These are phyloP conservation scores for Vigna nakashimae DNA, from an alignment of 306 rosid genomes.

Conservation along the genomic window DNA sequence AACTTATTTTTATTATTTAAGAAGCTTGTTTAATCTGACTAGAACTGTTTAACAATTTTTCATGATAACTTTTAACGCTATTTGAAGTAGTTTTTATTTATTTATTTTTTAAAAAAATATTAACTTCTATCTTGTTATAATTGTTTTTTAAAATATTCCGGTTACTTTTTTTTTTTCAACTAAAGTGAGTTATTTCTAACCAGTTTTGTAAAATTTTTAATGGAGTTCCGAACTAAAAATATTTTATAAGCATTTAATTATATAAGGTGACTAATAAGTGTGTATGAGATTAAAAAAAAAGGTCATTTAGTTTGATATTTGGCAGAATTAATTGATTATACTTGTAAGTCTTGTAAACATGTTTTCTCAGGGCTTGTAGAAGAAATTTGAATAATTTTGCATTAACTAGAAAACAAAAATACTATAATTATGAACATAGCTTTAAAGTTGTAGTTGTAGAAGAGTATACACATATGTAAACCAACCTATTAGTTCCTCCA, in stretches of 20 bases:
- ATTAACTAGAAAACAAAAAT: neutral
- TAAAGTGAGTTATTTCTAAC: no score
- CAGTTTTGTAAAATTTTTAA: neutral
- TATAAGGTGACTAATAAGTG: neutral
- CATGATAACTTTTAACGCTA: no score
- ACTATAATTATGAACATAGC: neutral
- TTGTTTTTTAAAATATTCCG: no score
- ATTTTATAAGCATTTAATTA: neutral
- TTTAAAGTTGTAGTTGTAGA: neutral
- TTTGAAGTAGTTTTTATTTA: no score
- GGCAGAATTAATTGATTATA: neutral
- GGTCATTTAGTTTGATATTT: neutral
- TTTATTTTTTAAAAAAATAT: no score
- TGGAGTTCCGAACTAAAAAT: neutral
- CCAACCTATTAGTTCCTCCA: neutral
- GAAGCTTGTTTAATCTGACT: no score
- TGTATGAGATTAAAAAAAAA: neutral
- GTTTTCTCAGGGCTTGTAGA: neutral
- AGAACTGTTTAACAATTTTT: no score
- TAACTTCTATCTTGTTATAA: no score
- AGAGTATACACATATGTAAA: constrained; percentile 14
- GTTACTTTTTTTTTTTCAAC: no score
- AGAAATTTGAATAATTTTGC: neutral
- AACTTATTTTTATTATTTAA: no score
- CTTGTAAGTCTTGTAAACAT: neutral